A percentile compares a stretch with the other conserved stretches of the same genome.
Conservation (phyloP, 1,139 yeast genomes). For the Nematodospora anomalae region DNA sequence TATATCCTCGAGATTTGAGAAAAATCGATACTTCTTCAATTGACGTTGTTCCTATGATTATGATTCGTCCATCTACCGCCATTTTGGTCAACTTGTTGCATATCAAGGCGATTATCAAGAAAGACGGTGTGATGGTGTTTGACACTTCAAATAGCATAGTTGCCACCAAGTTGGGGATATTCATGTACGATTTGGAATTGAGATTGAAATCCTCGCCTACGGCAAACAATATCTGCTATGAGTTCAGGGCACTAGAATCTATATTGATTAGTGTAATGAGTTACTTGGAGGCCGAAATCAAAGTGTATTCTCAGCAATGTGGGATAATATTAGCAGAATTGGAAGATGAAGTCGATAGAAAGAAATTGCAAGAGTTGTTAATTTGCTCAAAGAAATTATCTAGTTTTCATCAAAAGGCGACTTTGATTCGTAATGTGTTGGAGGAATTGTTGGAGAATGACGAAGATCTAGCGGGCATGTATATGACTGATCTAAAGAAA, state of each 20-base stretch:
- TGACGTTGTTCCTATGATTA: slow-evolving; percentile 85
- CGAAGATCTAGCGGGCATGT: slow-evolving; percentile 86
- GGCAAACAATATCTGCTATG: slow-evolving; percentile 50
- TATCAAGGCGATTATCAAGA: slow-evolving; percentile 81
- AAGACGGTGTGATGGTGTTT: slow-evolving; percentile 78
- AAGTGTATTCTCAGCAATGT: slow-evolving; percentile 68
- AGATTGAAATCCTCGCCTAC: slow-evolving; percentile 55
- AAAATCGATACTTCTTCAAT: slow-evolving; percentile 87
- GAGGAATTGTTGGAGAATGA: slow-evolving; percentile 87
- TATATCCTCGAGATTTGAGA: slow-evolving; percentile 79
- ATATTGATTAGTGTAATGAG: slow-evolving; percentile 83
- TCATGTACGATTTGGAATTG: slow-evolving; percentile 84
- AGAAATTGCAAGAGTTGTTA: slow-evolving; percentile 74
- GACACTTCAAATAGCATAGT: slow-evolving; percentile 62
- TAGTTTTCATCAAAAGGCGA: slow-evolving; percentile 81
- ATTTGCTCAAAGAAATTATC: slow-evolving; percentile 79
- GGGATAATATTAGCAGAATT: slow-evolving; percentile 77
- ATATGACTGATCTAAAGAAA: slow-evolving; percentile 51
- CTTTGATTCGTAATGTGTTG: slow-evolving; percentile 77
- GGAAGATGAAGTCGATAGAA: slow-evolving; percentile 83
- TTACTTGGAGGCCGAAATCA: slow-evolving; percentile 81
- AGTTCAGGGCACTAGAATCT: slow-evolving; percentile 86
- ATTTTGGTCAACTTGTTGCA: slow-evolving; percentile 80
- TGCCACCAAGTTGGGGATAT: slow-evolving; percentile 66
- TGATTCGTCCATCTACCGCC: slow-evolving; percentile 70